Evolutionary conservation across 2,329 filamentous ascomycete species (phyloP).

Genomic region (Colletotrichum sp.): DNA sequence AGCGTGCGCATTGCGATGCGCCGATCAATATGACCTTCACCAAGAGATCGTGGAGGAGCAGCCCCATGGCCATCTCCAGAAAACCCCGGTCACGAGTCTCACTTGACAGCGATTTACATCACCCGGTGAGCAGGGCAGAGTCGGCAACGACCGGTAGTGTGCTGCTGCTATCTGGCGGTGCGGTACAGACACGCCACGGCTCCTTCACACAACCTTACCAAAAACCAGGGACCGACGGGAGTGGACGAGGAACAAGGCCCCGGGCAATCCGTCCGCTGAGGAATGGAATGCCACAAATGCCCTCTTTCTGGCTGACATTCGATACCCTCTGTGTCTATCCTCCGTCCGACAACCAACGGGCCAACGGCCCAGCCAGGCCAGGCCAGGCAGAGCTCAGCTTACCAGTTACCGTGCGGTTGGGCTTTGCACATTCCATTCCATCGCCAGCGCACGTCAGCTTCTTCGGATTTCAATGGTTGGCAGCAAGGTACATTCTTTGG

Average conservation of each 20-base stretch:
- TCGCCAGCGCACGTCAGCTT: background rate
- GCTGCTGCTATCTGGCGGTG: background rate
- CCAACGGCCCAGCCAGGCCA: background rate
- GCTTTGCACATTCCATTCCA: background rate
- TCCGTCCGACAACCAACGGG: background rate
- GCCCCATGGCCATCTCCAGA: background rate
- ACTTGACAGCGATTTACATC: constrained; percentile 3
- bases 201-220: constrained; percentile 3
- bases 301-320: background rate
- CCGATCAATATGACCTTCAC: background rate
- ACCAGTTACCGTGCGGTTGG: background rate
- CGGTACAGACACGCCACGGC: background rate
- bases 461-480: background rate
- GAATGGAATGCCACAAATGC: background rate
- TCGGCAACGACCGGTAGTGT: background rate
- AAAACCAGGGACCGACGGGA: background rate
- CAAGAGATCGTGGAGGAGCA: background rate
- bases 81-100: constrained; percentile 8
- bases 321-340: background rate
- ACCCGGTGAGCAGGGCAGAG: constrained; percentile 12
- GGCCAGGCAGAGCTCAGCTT: background rate
- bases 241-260: background rate
- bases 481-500: background rate
- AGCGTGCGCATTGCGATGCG: background rate
- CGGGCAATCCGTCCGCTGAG: background rate